Conservation (phyloP, 352 stramenopile genomes). For the Phytophthora fragariae region DNA sequence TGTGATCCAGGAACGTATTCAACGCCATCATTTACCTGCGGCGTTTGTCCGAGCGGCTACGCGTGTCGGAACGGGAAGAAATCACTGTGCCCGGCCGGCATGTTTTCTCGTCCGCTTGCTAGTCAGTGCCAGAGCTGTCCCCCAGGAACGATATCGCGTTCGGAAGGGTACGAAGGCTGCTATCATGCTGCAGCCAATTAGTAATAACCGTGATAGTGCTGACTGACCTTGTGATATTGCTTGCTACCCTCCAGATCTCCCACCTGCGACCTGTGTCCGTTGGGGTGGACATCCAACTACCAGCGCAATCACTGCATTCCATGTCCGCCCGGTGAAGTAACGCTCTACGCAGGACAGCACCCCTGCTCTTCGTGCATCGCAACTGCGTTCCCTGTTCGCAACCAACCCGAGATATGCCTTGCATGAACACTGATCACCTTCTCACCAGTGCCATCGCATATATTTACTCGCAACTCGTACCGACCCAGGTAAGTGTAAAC, state of each 20-base stretch:
- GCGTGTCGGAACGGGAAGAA: constrained; percentile 71
- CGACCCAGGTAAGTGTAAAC: neutral
- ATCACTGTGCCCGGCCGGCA: constrained; percentile 45
- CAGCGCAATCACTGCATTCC: constrained; percentile 62
- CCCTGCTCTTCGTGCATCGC: constrained; percentile 53
- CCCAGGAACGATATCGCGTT: constrained; percentile 58
- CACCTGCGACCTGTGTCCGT: constrained; percentile 50
- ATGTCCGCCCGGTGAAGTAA: constrained; percentile 54
- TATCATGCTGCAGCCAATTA: neutral
- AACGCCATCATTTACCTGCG: constrained; percentile 45
- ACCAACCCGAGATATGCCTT: constrained; percentile 29
- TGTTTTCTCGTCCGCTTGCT: constrained; percentile 50
- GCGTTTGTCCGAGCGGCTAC: constrained; percentile 54
- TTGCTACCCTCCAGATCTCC: constrained; percentile 35
- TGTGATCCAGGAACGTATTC: constrained; percentile 68
- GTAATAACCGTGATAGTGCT: neutral
- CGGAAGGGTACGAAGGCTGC: constrained; percentile 44
- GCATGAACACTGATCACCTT: constrained; percentile 19
- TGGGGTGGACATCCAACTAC: constrained; percentile 60
- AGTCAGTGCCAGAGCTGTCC: constrained; percentile 67
- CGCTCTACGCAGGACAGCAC: constrained; percentile 48
- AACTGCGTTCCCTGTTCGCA: constrained; percentile 40
- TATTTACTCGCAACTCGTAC: constrained; percentile 22
- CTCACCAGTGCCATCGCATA: constrained; percentile 19
- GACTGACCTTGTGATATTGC: constrained; percentile 4